Base-by-base conservation (phyloP, 2,329 filamentous ascomycete species). In the Ophiostoma ulmi region DNA sequence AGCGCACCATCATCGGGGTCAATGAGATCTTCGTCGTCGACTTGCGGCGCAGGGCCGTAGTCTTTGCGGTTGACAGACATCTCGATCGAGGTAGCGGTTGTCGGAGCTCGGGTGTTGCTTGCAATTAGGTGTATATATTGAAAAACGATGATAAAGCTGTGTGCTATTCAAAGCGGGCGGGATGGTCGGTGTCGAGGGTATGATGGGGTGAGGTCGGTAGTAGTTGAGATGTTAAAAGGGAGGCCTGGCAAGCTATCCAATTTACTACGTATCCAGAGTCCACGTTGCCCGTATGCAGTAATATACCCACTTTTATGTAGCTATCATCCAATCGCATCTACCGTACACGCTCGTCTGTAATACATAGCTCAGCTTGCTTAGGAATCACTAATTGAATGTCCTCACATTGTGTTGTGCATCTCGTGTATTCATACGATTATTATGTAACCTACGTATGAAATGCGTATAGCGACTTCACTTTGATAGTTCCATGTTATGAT, bases 1-100 rank as follows among this genome's bases (percentile, higher is more conserved):
- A 20, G 36, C 77, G 75, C 81, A 92, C 91, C 90, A 81, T 93
- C 89, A 83, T 93, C 90, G 3, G 90, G 89, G 76, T 94, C 91
- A 80, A 94, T 92, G 76, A 93, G 80, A 76, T 93, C 90, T 75
- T 90, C 88, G 72, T 90, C 87, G 67, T 86, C 83, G 65, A 81
- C 77, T 73, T 90, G 81, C 72, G 87, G 83, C 71, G 86, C 85
- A 77, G 87, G 83, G 77, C 88, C 88, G 77, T 89, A 86, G 78
- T 87, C 84, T 76, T 80, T 80, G 74, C 80, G 79, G 76, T 78
- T 82, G 70, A 82, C 79, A 41, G 84, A 80, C 84, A 85, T 86
- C 31, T 44, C 11, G 65, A 26, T 65, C 63, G 38, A 39, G 38
- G 11, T 11, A 39, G 65, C n/a, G 65, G 14, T 67, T 14, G 61